Evolutionary conservation across 768 basidiomycete species (phyloP), one percentile per base, ranked within the genome.

Genomic region (Leccinum sublutescens): DNA sequence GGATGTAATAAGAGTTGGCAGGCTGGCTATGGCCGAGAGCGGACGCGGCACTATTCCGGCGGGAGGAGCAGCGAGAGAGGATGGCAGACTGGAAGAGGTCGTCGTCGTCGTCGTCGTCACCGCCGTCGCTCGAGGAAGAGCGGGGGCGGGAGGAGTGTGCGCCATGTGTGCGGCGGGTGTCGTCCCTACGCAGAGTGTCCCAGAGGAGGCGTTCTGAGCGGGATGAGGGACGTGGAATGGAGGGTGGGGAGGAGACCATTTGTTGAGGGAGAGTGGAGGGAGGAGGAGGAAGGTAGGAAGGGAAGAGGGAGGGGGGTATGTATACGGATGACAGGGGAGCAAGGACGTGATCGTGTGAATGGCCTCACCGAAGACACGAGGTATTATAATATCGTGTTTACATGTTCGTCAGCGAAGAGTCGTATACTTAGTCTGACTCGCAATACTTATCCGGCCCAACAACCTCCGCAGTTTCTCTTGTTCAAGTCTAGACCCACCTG

Each of bases 131-230:
- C 33, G 62, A 61, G 33, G 56, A 48, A 31, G 76, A 64, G 68
- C 67, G 58, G 21, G 76, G 59, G 59, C 68, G 58, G 21, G 72
- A 50, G 53, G 68, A 33, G 52, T 38, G 55, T 19, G 54, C 50
- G 52, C 62, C 64, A 61, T 53, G 59, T 49, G 62, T 74, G 69
- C 59, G 77, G 69, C 65, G 80, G 72, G 67, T 75, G 67, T 63
- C 76, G 71, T 74, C 81, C 64, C 77, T 85, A 50, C 81, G 76
- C 55, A 86, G 78, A 10, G 85, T 79, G 61, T 85, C 79, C 53
- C 85, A 76, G 52, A 86, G 76, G 50, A 86, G 78, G 10, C 78
- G 77, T 64, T 85, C 81, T 4, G 82, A 84, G 56, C 82, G 77
- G 36, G 80, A 81, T 0, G 82, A 74, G 0, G 82, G 77, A 52